Conservation (phyloP, 1,284 basidiomycete species). For the Amylostereum areolatum region DNA sequence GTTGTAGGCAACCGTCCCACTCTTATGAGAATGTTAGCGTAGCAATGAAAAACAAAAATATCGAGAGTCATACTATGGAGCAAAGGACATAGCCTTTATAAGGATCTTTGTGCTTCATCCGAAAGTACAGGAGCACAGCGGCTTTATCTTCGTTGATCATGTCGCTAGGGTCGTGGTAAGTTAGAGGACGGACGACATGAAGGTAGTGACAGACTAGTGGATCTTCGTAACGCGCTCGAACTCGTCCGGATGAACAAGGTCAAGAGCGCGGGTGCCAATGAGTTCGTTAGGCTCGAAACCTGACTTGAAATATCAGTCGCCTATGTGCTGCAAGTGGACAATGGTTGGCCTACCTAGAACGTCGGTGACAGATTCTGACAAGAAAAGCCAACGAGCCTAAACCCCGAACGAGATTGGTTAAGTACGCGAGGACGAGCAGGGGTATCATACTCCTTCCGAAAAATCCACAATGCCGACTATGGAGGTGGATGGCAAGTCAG, state of each 20-base stretch:
- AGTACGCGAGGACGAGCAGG: constrained; percentile 2
- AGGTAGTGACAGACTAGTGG: constrained; percentile 47
- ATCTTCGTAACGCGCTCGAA: constrained; percentile 53
- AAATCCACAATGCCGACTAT: constrained; percentile 72
- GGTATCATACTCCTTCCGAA: constrained; percentile 49
- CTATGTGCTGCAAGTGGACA: neutral
- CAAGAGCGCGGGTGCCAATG: constrained; percentile 55
- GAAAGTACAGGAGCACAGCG: constrained; percentile 66
- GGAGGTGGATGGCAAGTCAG: neutral
- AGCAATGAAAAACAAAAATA: constrained; percentile 3
- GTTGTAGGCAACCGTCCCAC: constrained; percentile 64
- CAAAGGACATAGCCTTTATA: constrained; percentile 67
- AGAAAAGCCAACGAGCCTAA: constrained; percentile 65
- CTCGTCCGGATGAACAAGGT: constrained; percentile 74
- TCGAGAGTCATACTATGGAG: constrained; percentile 47
- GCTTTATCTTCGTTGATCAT: constrained; percentile 72
- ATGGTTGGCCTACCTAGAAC: constrained; percentile 45
- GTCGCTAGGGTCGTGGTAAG: constrained; percentile 34
- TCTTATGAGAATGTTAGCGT: constrained; percentile 18
- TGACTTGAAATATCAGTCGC: constrained; percentile 19
- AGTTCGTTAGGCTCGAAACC: constrained; percentile 69
- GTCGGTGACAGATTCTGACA: constrained; percentile 64
- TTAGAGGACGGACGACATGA: neutral
- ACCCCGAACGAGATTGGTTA: too few species aligned
- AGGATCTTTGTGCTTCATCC: constrained; percentile 69